Evolutionary conservation across 495 filamentous ascomycete genomes (phyloP).

Genomic region (Aspergillus mulundensis): DNA sequence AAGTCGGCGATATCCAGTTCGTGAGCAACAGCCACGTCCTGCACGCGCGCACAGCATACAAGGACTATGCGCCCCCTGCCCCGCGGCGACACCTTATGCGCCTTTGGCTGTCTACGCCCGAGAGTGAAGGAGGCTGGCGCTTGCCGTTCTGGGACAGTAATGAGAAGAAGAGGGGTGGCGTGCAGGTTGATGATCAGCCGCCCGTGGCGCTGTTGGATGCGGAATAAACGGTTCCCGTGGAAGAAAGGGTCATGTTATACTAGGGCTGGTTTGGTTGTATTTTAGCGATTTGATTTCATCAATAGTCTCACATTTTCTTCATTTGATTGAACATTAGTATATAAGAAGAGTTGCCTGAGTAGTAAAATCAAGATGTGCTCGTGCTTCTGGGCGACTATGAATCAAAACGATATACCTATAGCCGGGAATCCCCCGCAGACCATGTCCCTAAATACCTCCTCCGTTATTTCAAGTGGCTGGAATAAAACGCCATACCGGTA

Average conservation of each 20-base stretch:
- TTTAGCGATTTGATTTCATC: slow-evolving; percentile 6
- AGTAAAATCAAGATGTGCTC: too few relatives aligned
- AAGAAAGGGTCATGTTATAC: background rate
- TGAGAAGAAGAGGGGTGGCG: slow-evolving; percentile 80
- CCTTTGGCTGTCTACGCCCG: slow-evolving; percentile 77
- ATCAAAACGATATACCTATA: too few relatives aligned
- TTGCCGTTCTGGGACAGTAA: slow-evolving; percentile 75
- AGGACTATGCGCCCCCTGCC: slow-evolving; percentile 58
- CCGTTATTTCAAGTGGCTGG: too few relatives aligned
- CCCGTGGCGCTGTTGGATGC: slow-evolving; percentile 68
- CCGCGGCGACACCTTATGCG: slow-evolving; percentile 76
- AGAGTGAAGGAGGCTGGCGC: slow-evolving; percentile 80
- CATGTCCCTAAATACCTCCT: too few relatives aligned
- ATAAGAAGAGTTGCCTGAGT: too few relatives aligned
- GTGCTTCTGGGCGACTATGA: too few relatives aligned
- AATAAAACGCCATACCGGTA: too few relatives aligned
- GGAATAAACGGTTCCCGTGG: slow-evolving; percentile 43
- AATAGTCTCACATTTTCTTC: too few relatives aligned
- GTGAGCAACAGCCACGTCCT: slow-evolving; percentile 64
- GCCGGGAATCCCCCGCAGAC: too few relatives aligned
- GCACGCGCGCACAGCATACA: slow-evolving; percentile 65
- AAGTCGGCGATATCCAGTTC: slow-evolving; percentile 79
- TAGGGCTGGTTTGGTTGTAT: background rate
- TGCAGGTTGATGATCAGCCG: slow-evolving; percentile 76
- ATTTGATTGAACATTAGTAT: too few relatives aligned